A percentile compares a stretch with the other conserved stretches of the same genome.
phyloP scores from a whole-genome alignment of 768 basidiomycete genomes.

The Panaeolus cyanescens region DNA sequence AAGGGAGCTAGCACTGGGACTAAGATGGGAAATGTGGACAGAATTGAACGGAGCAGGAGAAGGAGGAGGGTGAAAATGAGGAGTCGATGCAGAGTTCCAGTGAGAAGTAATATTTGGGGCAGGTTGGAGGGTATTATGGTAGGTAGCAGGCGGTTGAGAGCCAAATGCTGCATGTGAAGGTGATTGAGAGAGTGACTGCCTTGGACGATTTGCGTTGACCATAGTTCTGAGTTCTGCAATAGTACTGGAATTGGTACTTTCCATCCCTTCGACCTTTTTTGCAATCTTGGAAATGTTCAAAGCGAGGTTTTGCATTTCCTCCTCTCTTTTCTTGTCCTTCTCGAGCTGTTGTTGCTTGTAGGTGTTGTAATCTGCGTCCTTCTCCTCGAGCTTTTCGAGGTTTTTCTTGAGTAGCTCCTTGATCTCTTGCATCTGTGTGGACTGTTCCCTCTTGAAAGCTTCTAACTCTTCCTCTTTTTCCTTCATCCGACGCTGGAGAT shows the following conservation, averaged over 20 bases:
- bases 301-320: background rate
- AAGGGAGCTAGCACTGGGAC: background rate
- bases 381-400: background rate
- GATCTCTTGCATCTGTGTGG: background rate
- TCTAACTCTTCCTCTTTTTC: background rate
- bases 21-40: background rate
- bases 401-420: background rate
- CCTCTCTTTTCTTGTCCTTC: background rate
- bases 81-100: background rate
- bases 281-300: background rate
- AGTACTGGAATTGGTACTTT: background rate
- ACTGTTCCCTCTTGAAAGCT: background rate
- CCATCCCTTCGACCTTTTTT: background rate
- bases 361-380: background rate
- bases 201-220: background rate
- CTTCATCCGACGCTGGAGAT: background rate
- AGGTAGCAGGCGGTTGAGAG: too few species aligned
- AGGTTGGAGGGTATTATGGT: background rate
- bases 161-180: background rate
- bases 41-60: background rate
- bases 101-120: background rate
- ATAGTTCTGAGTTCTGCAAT: background rate
- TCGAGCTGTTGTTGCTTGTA: background rate
- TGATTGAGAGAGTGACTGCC: background rate
- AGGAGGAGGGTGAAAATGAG: background rate